phyloP scores from a whole-genome alignment of 2,329 filamentous ascomycete genomes.

The Hymenoscyphus linearis region DNA sequence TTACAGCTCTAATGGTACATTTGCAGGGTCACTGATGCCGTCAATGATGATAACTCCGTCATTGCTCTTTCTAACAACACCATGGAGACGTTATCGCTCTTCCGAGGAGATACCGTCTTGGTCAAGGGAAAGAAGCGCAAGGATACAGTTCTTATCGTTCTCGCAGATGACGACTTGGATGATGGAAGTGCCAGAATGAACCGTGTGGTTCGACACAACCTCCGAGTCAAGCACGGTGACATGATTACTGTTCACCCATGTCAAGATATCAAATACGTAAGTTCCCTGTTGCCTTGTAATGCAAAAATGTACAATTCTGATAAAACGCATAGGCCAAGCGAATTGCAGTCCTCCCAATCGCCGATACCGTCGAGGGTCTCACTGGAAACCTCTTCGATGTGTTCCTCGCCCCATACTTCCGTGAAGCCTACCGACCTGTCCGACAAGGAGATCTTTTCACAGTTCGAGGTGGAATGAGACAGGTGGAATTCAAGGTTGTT shows the following conservation, averaged over 20 bases:
- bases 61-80: conserved; percentile 97
- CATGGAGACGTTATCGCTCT: conserved; percentile 96
- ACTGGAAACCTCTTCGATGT: conserved; percentile 98
- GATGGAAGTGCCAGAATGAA: conserved; percentile 97
- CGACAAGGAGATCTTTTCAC: conserved; percentile 98
- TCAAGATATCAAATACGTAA: conserved; percentile 99
- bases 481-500: conserved; percentile 99
- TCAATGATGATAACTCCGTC: conserved; percentile 99
- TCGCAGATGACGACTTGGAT: conserved; percentile 96
- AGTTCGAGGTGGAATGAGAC: conserved; percentile 94
- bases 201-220: conserved; percentile 96
- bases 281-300: conserved; percentile 38
- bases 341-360: conserved; percentile 95
- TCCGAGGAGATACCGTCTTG: conserved; percentile 96
- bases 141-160: conserved; percentile 95
- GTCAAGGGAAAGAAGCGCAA: conserved; percentile 99
- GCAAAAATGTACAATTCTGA: conserved; percentile 20
- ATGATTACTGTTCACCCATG: conserved; percentile 96
- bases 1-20: conserved; percentile 32
- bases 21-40: conserved; percentile 87
- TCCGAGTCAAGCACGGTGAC: conserved; percentile 97
- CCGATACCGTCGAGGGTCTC: conserved; percentile 95
- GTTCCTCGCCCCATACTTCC: conserved; percentile 98
- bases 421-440: conserved; percentile 95
- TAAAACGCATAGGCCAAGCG: conserved; percentile 72